These are phyloP conservation scores for Scedosporium minutisporum DNA, from an alignment of 2,329 filamentous ascomycete genomes.

Conservation along the genomic window DNA sequence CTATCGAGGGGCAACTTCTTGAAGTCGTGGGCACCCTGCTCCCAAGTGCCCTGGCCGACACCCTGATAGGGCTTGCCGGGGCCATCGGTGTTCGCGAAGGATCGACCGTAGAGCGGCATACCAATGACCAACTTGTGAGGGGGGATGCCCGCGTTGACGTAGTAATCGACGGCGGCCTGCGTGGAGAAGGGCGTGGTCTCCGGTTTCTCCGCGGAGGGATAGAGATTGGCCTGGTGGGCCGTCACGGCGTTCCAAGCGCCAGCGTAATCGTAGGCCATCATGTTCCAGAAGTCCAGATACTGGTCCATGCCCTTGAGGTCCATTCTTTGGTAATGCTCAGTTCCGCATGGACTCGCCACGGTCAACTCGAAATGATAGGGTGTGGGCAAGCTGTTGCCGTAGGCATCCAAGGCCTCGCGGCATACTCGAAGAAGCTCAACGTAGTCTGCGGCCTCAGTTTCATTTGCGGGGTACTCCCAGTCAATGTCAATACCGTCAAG, in stretches of 20 bases:
- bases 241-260: constrained; percentile 67
- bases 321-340: constrained; percentile 52
- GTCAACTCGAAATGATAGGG: constrained; percentile 53
- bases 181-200: constrained; percentile 70
- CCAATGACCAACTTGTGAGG: constrained; percentile 72
- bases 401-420: constrained; percentile 48
- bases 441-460: constrained; percentile 45
- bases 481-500: constrained; percentile 64
- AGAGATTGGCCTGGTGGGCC: constrained; percentile 77
- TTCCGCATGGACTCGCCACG: constrained; percentile 53
- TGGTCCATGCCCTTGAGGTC: constrained; percentile 55
- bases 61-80: constrained; percentile 61
- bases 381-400: constrained; percentile 32
- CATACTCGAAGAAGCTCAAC: constrained; percentile 49
- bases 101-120: constrained; percentile 85
- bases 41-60: constrained; percentile 72
- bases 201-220: constrained; percentile 46
- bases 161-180: constrained; percentile 58
- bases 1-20: constrained; percentile 69
- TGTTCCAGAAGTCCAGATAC: constrained; percentile 64
- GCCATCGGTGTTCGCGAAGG: constrained; percentile 71
- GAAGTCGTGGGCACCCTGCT: constrained; percentile 79
- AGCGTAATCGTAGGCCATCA: constrained; percentile 85
- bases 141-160: constrained; percentile 54
- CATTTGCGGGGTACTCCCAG: constrained; percentile 55